These are phyloP conservation scores for Castanea sativa DNA, from an alignment of 306 rosid species.

Conservation along the genomic window DNA sequence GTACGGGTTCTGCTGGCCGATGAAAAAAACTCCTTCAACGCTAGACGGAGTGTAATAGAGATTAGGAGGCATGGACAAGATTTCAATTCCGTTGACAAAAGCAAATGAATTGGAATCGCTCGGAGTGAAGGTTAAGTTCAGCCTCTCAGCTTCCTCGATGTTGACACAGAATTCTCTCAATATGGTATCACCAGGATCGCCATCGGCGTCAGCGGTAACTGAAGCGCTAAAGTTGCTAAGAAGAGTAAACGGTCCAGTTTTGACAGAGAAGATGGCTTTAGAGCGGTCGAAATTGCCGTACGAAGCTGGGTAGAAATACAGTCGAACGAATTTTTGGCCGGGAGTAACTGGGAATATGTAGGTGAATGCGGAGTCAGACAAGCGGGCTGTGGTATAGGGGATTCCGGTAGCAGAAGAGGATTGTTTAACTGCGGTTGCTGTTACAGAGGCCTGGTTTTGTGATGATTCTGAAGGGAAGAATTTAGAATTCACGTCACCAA, in stretches of 20 bases:
- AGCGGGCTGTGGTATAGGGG: slow-evolving; percentile 36
- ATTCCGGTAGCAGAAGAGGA: slow-evolving; percentile 22
- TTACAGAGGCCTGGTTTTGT: background rate
- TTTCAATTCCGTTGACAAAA: slow-evolving; percentile 44
- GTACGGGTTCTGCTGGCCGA: background rate
- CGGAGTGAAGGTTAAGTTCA: slow-evolving; percentile 38
- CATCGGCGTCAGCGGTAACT: slow-evolving; percentile 16
- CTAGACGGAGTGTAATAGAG: slow-evolving; percentile 24
- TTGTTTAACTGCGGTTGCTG: slow-evolving; percentile 10
- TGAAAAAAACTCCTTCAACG: too few relatives aligned
- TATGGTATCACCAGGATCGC: background rate
- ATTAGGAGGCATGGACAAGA: slow-evolving; percentile 38
- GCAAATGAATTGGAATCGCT: slow-evolving; percentile 23
- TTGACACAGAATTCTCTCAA: slow-evolving; percentile 22
- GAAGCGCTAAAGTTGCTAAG: slow-evolving; percentile 40
- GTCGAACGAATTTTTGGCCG: slow-evolving; percentile 44
- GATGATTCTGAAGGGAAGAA: background rate
- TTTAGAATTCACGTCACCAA: background rate
- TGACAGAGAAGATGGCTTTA: slow-evolving; percentile 30
- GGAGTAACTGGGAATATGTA: slow-evolving; percentile 37
- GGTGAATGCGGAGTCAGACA: slow-evolving; percentile 31
- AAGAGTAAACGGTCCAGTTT: slow-evolving; percentile 24
- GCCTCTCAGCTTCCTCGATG: slow-evolving; percentile 26
- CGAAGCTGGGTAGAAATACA: slow-evolving; percentile 38
- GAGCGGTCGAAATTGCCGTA: slow-evolving; percentile 22